Evolutionary conservation across 495 filamentous ascomycete species (phyloP).

Genomic region (Xylaria acuta): DNA sequence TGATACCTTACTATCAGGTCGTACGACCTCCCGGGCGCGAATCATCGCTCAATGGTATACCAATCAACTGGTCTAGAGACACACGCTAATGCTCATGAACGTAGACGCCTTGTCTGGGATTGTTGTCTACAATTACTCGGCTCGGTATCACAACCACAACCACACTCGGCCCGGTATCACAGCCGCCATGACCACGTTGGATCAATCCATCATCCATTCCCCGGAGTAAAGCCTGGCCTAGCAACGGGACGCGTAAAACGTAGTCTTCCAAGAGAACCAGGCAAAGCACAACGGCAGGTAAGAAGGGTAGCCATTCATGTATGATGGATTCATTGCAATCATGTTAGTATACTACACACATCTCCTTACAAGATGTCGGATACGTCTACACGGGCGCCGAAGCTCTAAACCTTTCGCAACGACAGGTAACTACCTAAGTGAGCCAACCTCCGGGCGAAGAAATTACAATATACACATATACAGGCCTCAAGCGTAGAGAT

Average conservation of each 20-base stretch:
- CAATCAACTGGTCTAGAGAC: constrained; percentile 50
- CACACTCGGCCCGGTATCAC: constrained; percentile 78
- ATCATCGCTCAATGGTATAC: constrained; percentile 47
- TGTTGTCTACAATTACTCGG: constrained; percentile 79
- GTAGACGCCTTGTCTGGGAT: constrained; percentile 81
- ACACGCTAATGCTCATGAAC: constrained; percentile 70
- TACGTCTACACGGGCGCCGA: too few relatives aligned
- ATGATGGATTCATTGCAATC: neutral
- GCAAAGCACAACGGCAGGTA: neutral
- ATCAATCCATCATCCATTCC: too few relatives aligned
- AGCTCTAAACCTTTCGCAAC: neutral
- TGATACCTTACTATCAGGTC: constrained; percentile 47
- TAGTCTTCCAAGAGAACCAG: neutral
- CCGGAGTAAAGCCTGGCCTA: too few relatives aligned
- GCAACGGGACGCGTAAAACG: too few relatives aligned
- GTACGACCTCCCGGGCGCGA: constrained; percentile 47
- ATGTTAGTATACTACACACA: constrained; percentile 9
- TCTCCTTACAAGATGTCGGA: neutral
- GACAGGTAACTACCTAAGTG: neutral
- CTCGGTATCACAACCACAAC: too few relatives aligned
- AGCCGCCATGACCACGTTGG: constrained; percentile 80
- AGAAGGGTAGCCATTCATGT: neutral
- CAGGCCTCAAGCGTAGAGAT: neutral
- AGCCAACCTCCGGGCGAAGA: neutral
- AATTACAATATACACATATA: constrained; percentile 12